Conservation (phyloP, 306 rosid genomes). For the Mucuna pruriens region DNA sequence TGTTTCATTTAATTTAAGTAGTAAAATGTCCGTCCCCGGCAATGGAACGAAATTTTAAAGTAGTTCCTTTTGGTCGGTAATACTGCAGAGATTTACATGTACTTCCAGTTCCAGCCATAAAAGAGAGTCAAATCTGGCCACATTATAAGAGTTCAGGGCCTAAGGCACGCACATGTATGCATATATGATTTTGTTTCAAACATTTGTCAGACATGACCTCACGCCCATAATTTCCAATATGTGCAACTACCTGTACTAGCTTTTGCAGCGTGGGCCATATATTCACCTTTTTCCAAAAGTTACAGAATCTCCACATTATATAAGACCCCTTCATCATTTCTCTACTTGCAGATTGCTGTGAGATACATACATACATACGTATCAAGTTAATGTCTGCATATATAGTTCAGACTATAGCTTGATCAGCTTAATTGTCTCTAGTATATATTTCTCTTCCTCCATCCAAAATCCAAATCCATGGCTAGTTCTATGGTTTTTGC, state of each 20-base stretch:
- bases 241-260: constrained; percentile 1
- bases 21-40: background rate
- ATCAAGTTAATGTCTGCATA: background rate
- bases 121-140: background rate
- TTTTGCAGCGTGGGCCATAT: constrained; percentile 31
- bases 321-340: constrained; percentile 1
- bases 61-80: background rate
- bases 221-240: background rate
- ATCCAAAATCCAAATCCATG: constrained; percentile 39
- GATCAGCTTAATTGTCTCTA: background rate
- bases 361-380: background rate
- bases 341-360: no score
- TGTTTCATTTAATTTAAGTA: constrained; percentile 7
- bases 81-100: background rate
- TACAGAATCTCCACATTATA: background rate
- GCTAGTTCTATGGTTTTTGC: constrained; percentile 28
- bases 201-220: background rate
- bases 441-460: background rate
- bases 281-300: background rate
- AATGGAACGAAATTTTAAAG: constrained; percentile 8
- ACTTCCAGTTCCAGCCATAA: background rate
- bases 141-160: background rate
- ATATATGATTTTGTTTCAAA: background rate
- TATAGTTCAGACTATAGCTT: background rate
- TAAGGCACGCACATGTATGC: background rate